Evolutionary conservation across 1,139 yeast species (phyloP).

Genomic region (Scheffersomyces lignicola): DNA sequence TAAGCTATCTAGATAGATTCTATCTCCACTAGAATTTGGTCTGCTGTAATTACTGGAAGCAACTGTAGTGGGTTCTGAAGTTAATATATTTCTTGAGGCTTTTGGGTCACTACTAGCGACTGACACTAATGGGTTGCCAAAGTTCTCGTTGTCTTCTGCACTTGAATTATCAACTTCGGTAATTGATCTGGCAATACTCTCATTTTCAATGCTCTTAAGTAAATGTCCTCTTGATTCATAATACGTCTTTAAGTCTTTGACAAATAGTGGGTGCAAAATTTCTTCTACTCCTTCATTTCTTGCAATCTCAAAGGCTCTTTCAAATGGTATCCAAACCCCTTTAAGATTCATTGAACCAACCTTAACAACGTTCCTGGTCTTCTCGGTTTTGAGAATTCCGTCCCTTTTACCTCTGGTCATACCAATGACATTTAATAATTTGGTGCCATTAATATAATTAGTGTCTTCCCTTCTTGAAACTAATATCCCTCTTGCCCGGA

Average conservation of each 20-base stretch:
- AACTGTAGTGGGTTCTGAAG: no score
- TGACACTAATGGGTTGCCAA: no score
- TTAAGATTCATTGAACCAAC: slow-evolving; percentile 56
- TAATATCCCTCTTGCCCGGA: slow-evolving; percentile 42
- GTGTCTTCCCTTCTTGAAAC: slow-evolving; percentile 56
- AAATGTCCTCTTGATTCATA: slow-evolving; percentile 29
- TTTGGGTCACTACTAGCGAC: no score
- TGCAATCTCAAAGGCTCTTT: slow-evolving; percentile 53
- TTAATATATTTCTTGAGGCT: no score
- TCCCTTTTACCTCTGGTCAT: slow-evolving; percentile 97
- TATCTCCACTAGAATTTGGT: not conserved
- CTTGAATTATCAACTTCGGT: slow-evolving; percentile 8
- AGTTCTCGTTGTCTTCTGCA: no score
- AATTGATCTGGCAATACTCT: slow-evolving; percentile 1
- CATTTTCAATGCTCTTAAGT: slow-evolving; percentile 19
- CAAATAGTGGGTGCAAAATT: slow-evolving; percentile 46
- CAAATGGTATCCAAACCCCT: slow-evolving; percentile 60
- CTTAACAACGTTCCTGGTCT: slow-evolving; percentile 45
- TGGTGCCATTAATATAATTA: slow-evolving; percentile 55
- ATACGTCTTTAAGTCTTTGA: slow-evolving; percentile 39
- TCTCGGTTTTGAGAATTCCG: slow-evolving; percentile 66
- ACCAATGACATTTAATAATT: slow-evolving; percentile 82
- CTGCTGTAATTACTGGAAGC: not conserved
- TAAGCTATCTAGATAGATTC: slow-evolving; percentile 1
- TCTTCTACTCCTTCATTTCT: slow-evolving; percentile 46